Evolutionary conservation across 2,329 filamentous ascomycete genomes (phyloP).

Genomic region (Berkeleyomyces rouxiae): DNA sequence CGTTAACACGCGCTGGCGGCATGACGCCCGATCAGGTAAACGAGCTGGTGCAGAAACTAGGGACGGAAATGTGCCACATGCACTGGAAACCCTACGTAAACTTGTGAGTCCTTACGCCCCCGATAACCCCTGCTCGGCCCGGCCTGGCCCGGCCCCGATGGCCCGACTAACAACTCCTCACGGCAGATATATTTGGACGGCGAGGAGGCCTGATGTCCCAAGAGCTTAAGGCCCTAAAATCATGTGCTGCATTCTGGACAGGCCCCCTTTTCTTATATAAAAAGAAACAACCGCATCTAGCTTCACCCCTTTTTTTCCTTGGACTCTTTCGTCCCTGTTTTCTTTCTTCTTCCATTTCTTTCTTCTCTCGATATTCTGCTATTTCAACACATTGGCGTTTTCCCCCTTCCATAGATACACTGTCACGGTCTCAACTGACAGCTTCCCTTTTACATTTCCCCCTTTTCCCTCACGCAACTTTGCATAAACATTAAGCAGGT

Average conservation of each 20-base stretch:
- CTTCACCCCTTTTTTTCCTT: neutral
- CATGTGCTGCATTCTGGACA: neutral
- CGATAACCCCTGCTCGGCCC: too few relatives aligned
- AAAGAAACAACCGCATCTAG: neutral
- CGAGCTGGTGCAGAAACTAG: conserved; percentile 44
- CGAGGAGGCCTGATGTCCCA: conserved; percentile 16
- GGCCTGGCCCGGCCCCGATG: too few relatives aligned
- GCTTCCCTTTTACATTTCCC: too few relatives aligned
- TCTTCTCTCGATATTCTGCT: too few relatives aligned
- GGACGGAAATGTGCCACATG: conserved; percentile 50
- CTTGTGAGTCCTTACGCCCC: conserved; percentile 40
- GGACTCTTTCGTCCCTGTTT: neutral
- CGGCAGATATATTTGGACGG: conserved; percentile 22
- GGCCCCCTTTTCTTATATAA: neutral
- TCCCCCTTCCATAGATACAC: too few relatives aligned
- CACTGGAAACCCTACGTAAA: conserved; percentile 57
- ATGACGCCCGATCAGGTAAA: conserved; percentile 41
- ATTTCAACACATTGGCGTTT: too few relatives aligned
- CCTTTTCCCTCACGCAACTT: neutral
- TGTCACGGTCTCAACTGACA: too few relatives aligned
- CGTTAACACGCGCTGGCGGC: conserved; percentile 41
- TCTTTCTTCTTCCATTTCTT: neutral
- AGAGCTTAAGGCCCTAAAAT: neutral
- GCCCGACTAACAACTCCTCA: neutral
- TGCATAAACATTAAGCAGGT: neutral